A percentile compares a stretch with the other conserved stretches of the same genome.
Conservation (phyloP, 78 protist species). For the Bigelowiella natans region DNA sequence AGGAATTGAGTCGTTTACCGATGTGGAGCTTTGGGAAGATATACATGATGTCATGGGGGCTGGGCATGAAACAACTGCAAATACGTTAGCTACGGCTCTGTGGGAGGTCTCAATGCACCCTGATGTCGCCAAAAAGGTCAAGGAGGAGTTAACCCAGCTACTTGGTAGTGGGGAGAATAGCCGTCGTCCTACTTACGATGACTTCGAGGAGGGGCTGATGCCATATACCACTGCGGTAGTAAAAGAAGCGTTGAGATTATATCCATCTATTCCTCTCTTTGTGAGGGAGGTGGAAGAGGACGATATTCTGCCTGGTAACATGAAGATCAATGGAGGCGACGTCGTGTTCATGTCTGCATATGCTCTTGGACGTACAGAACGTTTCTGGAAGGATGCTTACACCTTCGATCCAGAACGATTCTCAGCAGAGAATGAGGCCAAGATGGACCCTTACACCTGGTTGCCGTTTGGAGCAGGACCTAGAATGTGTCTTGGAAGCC, state of each 20-base stretch:
- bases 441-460: background rate
- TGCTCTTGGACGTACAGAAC: background rate
- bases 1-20: background rate
- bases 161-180: background rate
- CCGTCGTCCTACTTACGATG: background rate
- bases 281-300: background rate
- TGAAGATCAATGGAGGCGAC: background rate
- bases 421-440: background rate
- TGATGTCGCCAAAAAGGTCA: background rate
- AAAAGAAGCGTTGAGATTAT: background rate
- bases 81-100: background rate
- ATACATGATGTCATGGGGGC: background rate
- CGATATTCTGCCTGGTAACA: background rate
- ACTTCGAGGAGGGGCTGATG: background rate
- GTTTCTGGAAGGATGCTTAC: background rate
- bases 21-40: background rate
- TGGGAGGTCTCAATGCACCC: background rate
- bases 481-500: background rate
- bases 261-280: background rate
- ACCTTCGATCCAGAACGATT: background rate
- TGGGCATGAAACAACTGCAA: background rate
- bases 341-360: background rate
- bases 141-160: background rate
- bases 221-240: background rate
- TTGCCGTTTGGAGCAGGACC: background rate